Conservation (phyloP, 1,284 basidiomycete genomes). For the Ustilago esculenta region DNA sequence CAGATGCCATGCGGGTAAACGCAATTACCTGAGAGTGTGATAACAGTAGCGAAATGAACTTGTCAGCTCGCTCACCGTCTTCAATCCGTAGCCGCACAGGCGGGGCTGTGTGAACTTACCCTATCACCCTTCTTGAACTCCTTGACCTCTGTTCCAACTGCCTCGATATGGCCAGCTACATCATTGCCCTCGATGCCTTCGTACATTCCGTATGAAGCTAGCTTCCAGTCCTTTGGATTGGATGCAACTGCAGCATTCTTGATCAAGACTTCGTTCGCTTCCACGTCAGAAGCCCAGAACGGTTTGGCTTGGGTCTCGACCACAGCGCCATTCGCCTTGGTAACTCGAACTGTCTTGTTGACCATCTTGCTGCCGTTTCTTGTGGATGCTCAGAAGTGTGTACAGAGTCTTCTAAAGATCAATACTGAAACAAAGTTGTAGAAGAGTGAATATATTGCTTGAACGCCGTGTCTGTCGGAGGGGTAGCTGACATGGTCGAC, state of each 20-base stretch:
- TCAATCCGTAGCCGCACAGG: no score
- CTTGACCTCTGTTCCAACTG: conserved; percentile 41
- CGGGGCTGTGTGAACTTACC: conserved; percentile 12
- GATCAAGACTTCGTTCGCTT: conserved; percentile 62
- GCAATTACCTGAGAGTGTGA: conserved; percentile 29
- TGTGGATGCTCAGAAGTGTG: no score
- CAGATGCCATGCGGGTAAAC: conserved; percentile 56
- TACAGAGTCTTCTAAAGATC: no score
- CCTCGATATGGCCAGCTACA: conserved; percentile 55
- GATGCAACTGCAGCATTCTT: conserved; percentile 64
- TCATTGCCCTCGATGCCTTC: conserved; percentile 63
- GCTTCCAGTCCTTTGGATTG: conserved; percentile 68
- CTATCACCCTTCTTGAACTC: conserved; percentile 59
- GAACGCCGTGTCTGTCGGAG: no score
- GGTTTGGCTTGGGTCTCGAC: conserved; percentile 21
- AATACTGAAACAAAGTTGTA: no score
- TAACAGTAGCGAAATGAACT: no score
- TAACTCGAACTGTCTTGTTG: conserved; percentile 37
- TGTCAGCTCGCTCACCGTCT: no score
- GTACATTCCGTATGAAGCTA: conserved; percentile 19
- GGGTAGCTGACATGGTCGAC: no score
- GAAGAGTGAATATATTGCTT: no score
- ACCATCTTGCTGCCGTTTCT: conserved; percentile 3
- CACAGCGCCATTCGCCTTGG: conserved; percentile 26
- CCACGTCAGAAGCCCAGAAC: conserved; percentile 18